These are phyloP conservation scores for Neofusicoccum ribis DNA, from an alignment of 2,329 filamentous ascomycete genomes.

Conservation along the genomic window DNA sequence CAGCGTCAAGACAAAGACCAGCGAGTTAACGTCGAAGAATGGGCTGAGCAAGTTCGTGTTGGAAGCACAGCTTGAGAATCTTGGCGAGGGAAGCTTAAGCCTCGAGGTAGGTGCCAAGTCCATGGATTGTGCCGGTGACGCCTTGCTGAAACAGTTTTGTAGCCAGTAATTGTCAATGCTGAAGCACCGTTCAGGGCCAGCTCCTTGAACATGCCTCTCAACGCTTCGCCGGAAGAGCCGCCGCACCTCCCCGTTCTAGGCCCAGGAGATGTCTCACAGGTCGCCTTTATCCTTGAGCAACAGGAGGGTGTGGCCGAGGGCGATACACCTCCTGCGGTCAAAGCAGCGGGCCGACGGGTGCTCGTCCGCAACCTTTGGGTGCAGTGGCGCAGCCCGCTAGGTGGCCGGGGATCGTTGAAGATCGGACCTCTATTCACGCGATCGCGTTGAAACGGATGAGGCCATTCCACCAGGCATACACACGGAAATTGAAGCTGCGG, in stretches of 20 bases:
- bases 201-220: slow-evolving; percentile 57
- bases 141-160: background rate
- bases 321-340: slow-evolving; percentile 27
- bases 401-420: slow-evolving; percentile 80
- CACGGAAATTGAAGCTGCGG: background rate
- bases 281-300: slow-evolving; percentile 63
- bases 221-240: slow-evolving; percentile 29
- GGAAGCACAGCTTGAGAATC: slow-evolving; percentile 94
- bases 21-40: slow-evolving; percentile 55
- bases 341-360: slow-evolving; percentile 51
- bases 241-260: slow-evolving; percentile 50
- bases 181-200: slow-evolving; percentile 55
- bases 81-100: slow-evolving; percentile 78
- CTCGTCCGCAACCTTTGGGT: slow-evolving; percentile 77
- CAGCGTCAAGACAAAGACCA: slow-evolving; percentile 87
- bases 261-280: slow-evolving; percentile 64
- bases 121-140: background rate
- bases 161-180: slow-evolving; percentile 51
- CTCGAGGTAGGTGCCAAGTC: slow-evolving; percentile 58
- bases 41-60: slow-evolving; percentile 65
- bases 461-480: background rate
- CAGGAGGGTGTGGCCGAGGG: slow-evolving; percentile 48
- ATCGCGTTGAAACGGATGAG: slow-evolving; percentile 29
- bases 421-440: slow-evolving; percentile 70
- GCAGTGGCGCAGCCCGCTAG: slow-evolving; percentile 87